A percentile compares a stretch with the other conserved stretches of the same genome.
These are phyloP conservation scores for Solanum chacoense DNA, from an alignment of 305 asterid species.

Conservation along the genomic window DNA sequence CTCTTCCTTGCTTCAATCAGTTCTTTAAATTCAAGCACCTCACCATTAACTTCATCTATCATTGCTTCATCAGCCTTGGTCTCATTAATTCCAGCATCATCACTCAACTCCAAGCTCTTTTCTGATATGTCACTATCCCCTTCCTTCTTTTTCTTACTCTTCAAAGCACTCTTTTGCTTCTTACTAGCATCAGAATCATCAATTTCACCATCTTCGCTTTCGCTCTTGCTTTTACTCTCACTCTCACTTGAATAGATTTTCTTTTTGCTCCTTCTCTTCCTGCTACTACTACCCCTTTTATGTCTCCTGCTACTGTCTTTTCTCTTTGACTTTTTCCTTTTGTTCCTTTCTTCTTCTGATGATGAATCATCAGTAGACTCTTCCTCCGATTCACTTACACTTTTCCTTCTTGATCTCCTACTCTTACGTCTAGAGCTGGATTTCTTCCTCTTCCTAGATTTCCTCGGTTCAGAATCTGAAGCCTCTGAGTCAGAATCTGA, in stretches of 20 bases:
- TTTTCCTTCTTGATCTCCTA: conserved; percentile 29
- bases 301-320: conserved; percentile 19
- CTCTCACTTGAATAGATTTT: conserved; percentile 39
- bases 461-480: conserved; percentile 36
- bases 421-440: conserved; percentile 35
- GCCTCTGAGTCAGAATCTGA: conserved; percentile 25
- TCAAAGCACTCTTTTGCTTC: conserved; percentile 28
- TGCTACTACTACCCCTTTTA: conserved; percentile 34
- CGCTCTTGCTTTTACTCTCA: conserved; percentile 29
- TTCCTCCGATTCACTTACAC: conserved; percentile 38
- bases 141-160: conserved; percentile 37
- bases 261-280: conserved; percentile 33
- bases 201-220: conserved; percentile 26
- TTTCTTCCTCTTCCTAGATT: conserved; percentile 25
- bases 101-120: conserved; percentile 26
- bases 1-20: conserved; percentile 53
- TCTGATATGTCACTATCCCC: conserved; percentile 23
- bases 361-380: conserved; percentile 27
- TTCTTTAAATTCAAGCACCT: conserved; percentile 57
- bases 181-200: conserved; percentile 18
- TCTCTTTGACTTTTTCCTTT: conserved; percentile 22
- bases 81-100: conserved; percentile 20
- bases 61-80: conserved; percentile 29
- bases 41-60: conserved; percentile 30
- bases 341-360: conserved; percentile 25